Conservation (phyloP, 2,329 filamentous ascomycete species). For the Ascochyta pisi region DNA sequence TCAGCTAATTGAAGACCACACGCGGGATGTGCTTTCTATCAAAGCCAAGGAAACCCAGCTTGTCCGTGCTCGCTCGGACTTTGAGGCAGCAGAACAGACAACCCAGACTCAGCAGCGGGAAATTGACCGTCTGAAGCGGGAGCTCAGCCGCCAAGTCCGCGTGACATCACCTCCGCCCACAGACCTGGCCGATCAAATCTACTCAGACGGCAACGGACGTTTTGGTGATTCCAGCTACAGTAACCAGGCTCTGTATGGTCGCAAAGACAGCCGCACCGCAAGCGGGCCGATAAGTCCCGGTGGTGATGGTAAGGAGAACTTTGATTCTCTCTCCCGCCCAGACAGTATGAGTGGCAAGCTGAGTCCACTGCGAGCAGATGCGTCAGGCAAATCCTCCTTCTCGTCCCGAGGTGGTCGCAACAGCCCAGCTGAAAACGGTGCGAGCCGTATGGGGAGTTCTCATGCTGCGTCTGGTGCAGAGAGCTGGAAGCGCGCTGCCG, state of each 20-base stretch:
- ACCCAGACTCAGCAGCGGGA: conserved; percentile 86
- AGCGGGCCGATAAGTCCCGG: conserved; percentile 42
- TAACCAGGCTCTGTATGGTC: conserved; percentile 51
- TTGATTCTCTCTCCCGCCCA: conserved; percentile 45
- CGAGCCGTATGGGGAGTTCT: conserved; percentile 29
- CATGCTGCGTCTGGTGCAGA: conserved; percentile 60
- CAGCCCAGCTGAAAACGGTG: conserved; percentile 40
- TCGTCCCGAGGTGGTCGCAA: conserved; percentile 45
- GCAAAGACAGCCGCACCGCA: conserved; percentile 38
- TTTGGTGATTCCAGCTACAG: conserved; percentile 44
- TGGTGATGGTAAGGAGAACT: conserved; percentile 59
- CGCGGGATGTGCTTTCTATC: conserved; percentile 90
- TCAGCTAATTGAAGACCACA: conserved; percentile 95
- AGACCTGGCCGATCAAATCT: conserved; percentile 56
- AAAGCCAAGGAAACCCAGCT: conserved; percentile 98
- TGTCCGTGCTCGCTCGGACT: conserved; percentile 87
- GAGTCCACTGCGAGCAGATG: conserved; percentile 47
- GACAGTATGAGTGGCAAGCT: conserved; percentile 49
- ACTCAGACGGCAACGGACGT: conserved; percentile 58
- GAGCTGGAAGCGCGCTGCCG: conserved; percentile 95
- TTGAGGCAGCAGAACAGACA: conserved; percentile 84
- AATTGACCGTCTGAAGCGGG: conserved; percentile 91
- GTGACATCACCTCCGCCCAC: conserved; percentile 63
- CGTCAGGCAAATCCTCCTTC: conserved; percentile 39
- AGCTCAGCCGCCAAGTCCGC: conserved; percentile 65